Conservation (phyloP, 495 filamentous ascomycete genomes). For the Oidiodendron maius region DNA sequence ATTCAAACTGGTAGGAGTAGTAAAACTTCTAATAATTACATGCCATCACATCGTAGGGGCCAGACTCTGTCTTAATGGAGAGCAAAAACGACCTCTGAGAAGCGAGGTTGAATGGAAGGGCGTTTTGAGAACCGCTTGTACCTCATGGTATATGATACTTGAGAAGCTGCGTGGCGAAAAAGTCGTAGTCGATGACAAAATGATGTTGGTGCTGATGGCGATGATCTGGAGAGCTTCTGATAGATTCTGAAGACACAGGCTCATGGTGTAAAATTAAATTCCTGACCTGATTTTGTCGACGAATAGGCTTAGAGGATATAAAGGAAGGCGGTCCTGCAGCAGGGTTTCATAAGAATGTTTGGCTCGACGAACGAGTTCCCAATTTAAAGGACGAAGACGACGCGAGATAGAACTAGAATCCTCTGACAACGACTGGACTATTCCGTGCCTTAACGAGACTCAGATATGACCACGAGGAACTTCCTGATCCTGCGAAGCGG, state of each 20-base stretch:
- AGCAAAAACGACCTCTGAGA: too few species aligned
- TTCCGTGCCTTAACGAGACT: neutral
- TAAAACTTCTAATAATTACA: too few species aligned
- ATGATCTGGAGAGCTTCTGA: neutral
- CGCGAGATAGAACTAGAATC: conserved; percentile 3
- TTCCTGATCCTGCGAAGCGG: conserved; percentile 1
- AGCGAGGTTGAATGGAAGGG: too few species aligned
- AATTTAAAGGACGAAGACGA: neutral
- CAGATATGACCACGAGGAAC: neutral
- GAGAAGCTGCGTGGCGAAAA: neutral
- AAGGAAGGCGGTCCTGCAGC: neutral
- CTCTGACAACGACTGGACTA: conserved; percentile 4
- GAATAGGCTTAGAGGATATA: neutral
- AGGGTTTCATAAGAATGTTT: neutral
- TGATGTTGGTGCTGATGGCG: neutral
- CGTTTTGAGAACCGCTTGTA: neutral
- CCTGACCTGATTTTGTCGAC: conserved; percentile 1
- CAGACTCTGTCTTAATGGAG: too few species aligned
- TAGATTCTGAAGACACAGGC: neutral
- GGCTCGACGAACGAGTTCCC: conserved; percentile 1
- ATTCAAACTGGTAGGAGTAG: too few species aligned
- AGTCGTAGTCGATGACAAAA: neutral
- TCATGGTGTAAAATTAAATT: neutral
- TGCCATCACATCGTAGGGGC: too few species aligned
- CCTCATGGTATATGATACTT: neutral